Conservation (phyloP, 768 basidiomycete species). For the Sarcomyxa edulis region DNA sequence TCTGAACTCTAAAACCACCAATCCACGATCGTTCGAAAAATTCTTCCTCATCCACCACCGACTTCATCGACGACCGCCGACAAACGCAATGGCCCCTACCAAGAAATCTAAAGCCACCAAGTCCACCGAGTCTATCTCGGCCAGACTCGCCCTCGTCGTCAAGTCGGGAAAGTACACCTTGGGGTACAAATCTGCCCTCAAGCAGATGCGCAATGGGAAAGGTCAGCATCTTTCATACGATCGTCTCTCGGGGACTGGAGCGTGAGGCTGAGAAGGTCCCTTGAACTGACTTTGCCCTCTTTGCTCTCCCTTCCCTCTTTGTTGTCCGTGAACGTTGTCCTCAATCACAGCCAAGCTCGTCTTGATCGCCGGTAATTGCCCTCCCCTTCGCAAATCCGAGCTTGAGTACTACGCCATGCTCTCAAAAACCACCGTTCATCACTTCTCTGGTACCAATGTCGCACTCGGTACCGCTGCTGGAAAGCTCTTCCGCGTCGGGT, state of each 20-base stretch:
- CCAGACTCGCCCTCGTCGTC: slow-evolving; percentile 91
- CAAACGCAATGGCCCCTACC: slow-evolving; percentile 88
- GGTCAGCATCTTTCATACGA: slow-evolving; percentile 53
- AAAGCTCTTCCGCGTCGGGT: slow-evolving; percentile 99
- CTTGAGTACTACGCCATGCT: slow-evolving; percentile 99
- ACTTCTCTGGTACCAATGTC: slow-evolving; percentile 96
- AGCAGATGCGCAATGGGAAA: slow-evolving; percentile 97
- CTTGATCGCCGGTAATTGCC: slow-evolving; percentile 98
- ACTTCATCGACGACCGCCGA: slow-evolving; percentile 87
- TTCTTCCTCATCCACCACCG: slow-evolving; percentile 5
- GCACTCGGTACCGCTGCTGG: slow-evolving; percentile 98
- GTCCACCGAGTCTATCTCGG: slow-evolving; percentile 88
- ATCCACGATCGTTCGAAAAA: too few species aligned
- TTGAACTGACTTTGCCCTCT: slow-evolving; percentile 53
- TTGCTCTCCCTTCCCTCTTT: slow-evolving; percentile 10
- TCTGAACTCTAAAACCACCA: too few species aligned
- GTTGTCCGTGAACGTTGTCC: background rate
- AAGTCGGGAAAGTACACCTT: slow-evolving; percentile 98
- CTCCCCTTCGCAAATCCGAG: slow-evolving; percentile 98
- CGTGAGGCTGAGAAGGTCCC: slow-evolving; percentile 99
- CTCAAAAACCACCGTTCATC: slow-evolving; percentile 98
- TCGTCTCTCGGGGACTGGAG: slow-evolving; percentile 83
- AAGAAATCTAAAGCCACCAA: slow-evolving; percentile 96
- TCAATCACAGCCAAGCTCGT: slow-evolving; percentile 83
- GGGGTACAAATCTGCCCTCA: slow-evolving; percentile 97